Base-by-base conservation (phyloP, 2,329 filamentous ascomycete species). In the Arthrobotrys iridis region DNA sequence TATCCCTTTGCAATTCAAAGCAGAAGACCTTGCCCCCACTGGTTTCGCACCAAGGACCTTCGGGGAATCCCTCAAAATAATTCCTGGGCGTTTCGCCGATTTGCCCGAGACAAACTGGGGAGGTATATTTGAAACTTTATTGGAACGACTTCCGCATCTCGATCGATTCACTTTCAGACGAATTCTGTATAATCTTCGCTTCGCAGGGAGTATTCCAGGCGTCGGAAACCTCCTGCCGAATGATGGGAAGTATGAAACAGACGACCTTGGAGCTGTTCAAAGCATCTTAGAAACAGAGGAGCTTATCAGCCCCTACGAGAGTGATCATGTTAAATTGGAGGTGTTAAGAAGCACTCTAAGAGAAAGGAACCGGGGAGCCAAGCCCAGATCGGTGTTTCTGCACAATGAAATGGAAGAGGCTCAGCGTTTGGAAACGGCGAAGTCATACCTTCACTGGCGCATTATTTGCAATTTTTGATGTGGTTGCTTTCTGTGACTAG, bases 261-360 rank as follows among this genome's bases (percentile, higher is more conserved):
- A 18, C 22, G 8, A 18, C 6, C 4, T 18, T 43, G 5, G 15
- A 6, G 2, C 20, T 10, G 3, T 43, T 43, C 15, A 43, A 43
- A 15, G 15, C 8, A 6, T 20, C 22, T 43, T 15, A 15, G 40
- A 22, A 43, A 6, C 40, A 43, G n/a, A 43, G 8, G 40, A 20
- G 15, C 6, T 66, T 10, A 30, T 57, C n/a, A 66, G 62, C 46
- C 62, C 62, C 18, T 57, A 66, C 26, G 37, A 35, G n/a, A 45
- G 35, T 11, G 62, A 66, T 18, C 55, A 41, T 37, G 8, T 10
- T 2, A 24, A 20, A 10, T 46, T 66, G 8, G 20, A 35, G n/a
- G 24, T 18, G 6, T 26, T 66, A 35, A 45, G 20, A 45, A 24
- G 13, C 6, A 35, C 18, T 3, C 24, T 66, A 24, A 15, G 3